These are phyloP conservation scores for Phytophthora tentaculata DNA, from an alignment of 352 stramenopile species.

Conservation along the genomic window DNA sequence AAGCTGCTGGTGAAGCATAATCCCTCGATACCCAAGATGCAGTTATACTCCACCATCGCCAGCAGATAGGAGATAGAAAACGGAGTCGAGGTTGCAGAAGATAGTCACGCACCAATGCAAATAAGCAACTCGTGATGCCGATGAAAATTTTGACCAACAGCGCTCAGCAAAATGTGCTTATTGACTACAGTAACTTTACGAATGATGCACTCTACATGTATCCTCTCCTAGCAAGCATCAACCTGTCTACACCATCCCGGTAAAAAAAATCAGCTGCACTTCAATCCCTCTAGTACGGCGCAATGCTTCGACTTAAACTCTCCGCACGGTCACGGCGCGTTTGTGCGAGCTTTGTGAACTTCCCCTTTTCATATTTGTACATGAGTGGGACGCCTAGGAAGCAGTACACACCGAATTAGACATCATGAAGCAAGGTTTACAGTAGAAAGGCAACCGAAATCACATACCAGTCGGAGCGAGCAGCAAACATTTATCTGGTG, in stretches of 20 bases:
- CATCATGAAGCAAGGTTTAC: not conserved
- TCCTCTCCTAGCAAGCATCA: constrained; percentile 2
- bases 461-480: constrained; percentile 72
- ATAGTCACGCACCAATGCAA: constrained; percentile 32
- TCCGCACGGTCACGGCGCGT: constrained; percentile 75
- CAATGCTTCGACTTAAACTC: constrained; percentile 73
- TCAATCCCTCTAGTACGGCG: constrained; percentile 59
- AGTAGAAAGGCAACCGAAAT: not conserved
- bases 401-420: constrained; percentile 16
- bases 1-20: constrained; percentile 57
- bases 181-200: constrained; percentile 3
- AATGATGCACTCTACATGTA: constrained; percentile 29
- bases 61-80: constrained; percentile 43
- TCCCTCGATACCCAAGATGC: constrained; percentile 5
- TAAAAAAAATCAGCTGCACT: constrained; percentile 2
- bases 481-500: constrained; percentile 74
- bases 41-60: constrained; percentile 20
- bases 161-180: constrained; percentile 12
- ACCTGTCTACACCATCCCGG: not conserved
- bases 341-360: constrained; percentile 75
- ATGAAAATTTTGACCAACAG: constrained; percentile 23
- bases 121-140: constrained; percentile 26
- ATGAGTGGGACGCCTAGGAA: constrained; percentile 76
- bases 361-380: constrained; percentile 82
- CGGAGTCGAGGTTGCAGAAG: constrained; percentile 16